Conservation (phyloP, 1,139 yeast genomes). For the Yamadazyma friedrichii region DNA sequence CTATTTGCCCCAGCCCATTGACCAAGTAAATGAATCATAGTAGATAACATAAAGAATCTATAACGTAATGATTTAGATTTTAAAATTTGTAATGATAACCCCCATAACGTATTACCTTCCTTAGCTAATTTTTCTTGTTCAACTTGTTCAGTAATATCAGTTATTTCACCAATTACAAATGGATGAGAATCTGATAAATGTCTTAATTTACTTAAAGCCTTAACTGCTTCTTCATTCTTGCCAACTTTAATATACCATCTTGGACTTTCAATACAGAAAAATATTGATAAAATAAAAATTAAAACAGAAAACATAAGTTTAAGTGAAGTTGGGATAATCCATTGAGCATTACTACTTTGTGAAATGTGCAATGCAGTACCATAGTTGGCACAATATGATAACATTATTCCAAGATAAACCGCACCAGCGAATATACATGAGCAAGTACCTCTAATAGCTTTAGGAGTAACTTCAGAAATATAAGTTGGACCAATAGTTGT, state of each 20-base stretch:
- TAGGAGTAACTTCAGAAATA: slow-evolving; percentile 54
- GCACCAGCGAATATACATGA: slow-evolving; percentile 54
- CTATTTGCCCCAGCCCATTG: slow-evolving; percentile 69
- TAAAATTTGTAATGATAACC: slow-evolving; percentile 29
- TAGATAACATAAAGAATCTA: slow-evolving; percentile 44
- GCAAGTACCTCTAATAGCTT: slow-evolving; percentile 51
- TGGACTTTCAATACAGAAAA: slow-evolving; percentile 43
- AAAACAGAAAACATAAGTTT: slow-evolving; percentile 44
- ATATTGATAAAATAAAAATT: slow-evolving; percentile 35
- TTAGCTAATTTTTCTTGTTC: slow-evolving; percentile 36
- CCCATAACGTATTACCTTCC: slow-evolving; percentile 12
- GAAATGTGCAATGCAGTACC: slow-evolving; percentile 38
- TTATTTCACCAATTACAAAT: slow-evolving; percentile 50
- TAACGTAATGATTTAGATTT: slow-evolving; percentile 37
- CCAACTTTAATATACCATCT: slow-evolving; percentile 45
- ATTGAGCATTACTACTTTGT: slow-evolving; percentile 28
- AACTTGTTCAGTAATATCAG: slow-evolving; percentile 49
- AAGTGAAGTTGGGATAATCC: slow-evolving; percentile 37
- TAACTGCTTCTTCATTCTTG: slow-evolving; percentile 33
- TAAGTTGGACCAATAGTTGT: slow-evolving; percentile 57
- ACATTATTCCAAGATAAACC: slow-evolving; percentile 53
- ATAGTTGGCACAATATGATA: slow-evolving; percentile 50
- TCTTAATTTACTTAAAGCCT: slow-evolving; percentile 45
- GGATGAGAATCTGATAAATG: slow-evolving; percentile 50
- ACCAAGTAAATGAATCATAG: slow-evolving; percentile 49